Evolutionary conservation across 257 asterid species (phyloP).

Genomic region (Petunia axillaris): DNA sequence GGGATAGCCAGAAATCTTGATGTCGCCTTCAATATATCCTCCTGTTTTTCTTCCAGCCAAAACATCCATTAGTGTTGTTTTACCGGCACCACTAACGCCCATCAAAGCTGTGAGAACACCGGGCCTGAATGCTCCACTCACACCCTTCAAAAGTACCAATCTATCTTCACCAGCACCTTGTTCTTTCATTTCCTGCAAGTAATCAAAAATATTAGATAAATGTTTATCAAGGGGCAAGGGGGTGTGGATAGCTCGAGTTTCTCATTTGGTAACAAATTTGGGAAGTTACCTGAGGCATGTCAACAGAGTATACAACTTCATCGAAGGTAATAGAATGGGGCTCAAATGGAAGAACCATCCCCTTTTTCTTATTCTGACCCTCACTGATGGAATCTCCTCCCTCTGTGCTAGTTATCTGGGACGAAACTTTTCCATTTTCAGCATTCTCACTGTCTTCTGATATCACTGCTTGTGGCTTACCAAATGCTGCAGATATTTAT

Average conservation of each 20-base stretch:
- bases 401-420: constrained; percentile 22
- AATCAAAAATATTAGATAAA: not conserved
- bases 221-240: not conserved
- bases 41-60: constrained; percentile 75
- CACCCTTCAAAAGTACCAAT: constrained; percentile 58
- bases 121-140: constrained; percentile 71
- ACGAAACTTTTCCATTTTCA: constrained; percentile 22
- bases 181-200: constrained; percentile 67
- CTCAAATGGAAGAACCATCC: constrained; percentile 94
- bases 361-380: constrained; percentile 43
- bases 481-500: constrained; percentile 51
- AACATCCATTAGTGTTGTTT: constrained; percentile 79
- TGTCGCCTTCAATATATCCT: constrained; percentile 61
- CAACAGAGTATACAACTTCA: constrained; percentile 73
- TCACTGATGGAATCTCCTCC: constrained; percentile 39
- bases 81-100: constrained; percentile 86
- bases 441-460: constrained; percentile 40
- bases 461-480: constrained; percentile 46
- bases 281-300: constrained; percentile 77
- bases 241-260: not conserved
- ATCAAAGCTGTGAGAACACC: constrained; percentile 67
- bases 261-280: not conserved
- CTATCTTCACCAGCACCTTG: constrained; percentile 56
- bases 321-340: constrained; percentile 90
- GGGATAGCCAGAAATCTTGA: constrained; percentile 66